Conservation (phyloP, 2,329 filamentous ascomycete genomes). For the Paecilomyces dactylethromorphus region DNA sequence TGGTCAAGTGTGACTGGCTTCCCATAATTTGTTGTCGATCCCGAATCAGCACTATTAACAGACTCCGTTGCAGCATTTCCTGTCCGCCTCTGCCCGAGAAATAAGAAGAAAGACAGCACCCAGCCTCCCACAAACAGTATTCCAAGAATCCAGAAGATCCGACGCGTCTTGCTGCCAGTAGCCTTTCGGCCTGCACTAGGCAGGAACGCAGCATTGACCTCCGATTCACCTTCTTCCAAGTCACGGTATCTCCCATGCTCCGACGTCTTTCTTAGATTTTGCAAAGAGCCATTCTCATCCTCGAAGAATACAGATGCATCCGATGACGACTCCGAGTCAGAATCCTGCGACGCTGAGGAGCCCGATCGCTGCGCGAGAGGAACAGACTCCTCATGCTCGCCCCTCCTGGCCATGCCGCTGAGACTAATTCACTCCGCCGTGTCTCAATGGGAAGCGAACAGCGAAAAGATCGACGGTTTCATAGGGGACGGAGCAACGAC, state of each 20-base stretch:
- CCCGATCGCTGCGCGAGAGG: constrained; percentile 20
- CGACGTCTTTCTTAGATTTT: constrained; percentile 4
- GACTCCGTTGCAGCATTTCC: constrained; percentile 22
- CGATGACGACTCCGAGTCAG: constrained; percentile 28
- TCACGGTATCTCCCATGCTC: constrained; percentile 25
- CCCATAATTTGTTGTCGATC: constrained; percentile 27
- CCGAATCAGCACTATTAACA: constrained; percentile 22
- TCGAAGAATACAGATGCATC: constrained; percentile 24
- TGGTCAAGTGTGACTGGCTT: constrained; percentile 38
- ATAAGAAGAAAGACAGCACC: constrained; percentile 38
- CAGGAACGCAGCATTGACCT: constrained; percentile 18
- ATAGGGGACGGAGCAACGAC: background rate
- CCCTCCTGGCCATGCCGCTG: background rate
- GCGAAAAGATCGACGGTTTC: background rate
- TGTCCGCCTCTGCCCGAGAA: constrained; percentile 30
- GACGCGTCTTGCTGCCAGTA: constrained; percentile 24
- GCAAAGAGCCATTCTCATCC: constrained; percentile 13
- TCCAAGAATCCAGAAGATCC: constrained; percentile 33
- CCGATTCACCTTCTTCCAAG: constrained; percentile 25
- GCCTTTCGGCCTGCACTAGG: constrained; percentile 15
- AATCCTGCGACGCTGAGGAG: constrained; percentile 14
- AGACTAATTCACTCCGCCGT: background rate
- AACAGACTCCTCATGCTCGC: constrained; percentile 14
- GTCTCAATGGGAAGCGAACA: background rate
- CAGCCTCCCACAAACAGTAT: constrained; percentile 39